Evolutionary conservation across 768 basidiomycete species (phyloP).

Genomic region (Xerocomellus dryophilus): DNA sequence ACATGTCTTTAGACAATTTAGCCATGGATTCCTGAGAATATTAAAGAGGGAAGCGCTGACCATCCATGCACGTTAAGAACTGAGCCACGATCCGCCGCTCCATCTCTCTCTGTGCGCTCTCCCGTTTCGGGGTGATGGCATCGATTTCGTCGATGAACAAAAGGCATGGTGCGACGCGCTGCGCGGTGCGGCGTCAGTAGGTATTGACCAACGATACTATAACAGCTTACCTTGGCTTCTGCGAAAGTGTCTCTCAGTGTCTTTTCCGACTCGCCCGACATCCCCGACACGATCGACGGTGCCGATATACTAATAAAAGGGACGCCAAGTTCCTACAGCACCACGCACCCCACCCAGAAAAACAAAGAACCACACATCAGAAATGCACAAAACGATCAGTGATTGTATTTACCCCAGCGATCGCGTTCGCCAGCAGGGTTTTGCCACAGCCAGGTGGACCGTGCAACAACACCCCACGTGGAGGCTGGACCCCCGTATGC

Average conservation of each 20-base stretch:
- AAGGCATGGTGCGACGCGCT: slow-evolving; percentile 89
- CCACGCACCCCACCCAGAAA: neutral
- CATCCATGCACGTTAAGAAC: slow-evolving; percentile 98
- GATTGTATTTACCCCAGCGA: slow-evolving; percentile 76
- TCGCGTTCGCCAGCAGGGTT: slow-evolving; percentile 89
- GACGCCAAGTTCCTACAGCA: slow-evolving; percentile 74
- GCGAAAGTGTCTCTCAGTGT: slow-evolving; percentile 95
- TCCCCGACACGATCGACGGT: slow-evolving; percentile 93
- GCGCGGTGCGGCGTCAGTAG: neutral
- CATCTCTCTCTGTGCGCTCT: slow-evolving; percentile 98
- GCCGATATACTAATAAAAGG: slow-evolving; percentile 95
- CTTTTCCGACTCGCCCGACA: slow-evolving; percentile 99
- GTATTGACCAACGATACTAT: neutral
- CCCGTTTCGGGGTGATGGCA: slow-evolving; percentile 94
- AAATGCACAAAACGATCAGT: neutral
- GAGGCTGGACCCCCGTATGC: slow-evolving; percentile 89
- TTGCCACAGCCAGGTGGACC: slow-evolving; percentile 98
- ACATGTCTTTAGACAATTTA: slow-evolving; percentile 65
- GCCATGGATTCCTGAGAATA: neutral
- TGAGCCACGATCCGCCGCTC: slow-evolving; percentile 96
- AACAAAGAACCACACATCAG: neutral
- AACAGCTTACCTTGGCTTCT: slow-evolving; percentile 75
- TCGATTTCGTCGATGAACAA: slow-evolving; percentile 98
- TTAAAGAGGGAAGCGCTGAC: slow-evolving; percentile 42
- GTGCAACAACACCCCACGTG: slow-evolving; percentile 87